Base-by-base conservation (phyloP, 1,139 yeast genomes). In the Candida frijolesensis region DNA sequence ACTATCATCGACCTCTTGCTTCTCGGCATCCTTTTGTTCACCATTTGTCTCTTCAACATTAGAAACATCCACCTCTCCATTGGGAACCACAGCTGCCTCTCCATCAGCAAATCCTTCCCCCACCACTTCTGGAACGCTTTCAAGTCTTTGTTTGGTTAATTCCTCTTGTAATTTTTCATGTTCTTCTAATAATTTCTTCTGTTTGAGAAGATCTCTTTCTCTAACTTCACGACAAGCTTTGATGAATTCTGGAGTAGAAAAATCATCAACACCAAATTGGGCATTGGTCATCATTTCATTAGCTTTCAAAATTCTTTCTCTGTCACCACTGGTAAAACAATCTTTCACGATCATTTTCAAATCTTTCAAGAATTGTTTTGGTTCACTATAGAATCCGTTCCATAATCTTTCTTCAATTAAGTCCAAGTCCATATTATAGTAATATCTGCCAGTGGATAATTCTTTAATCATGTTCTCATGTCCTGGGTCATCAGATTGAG, bases 221-320 rank as follows among this genome's bases (percentile, higher is more conserved):
- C 88, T 80, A 64, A 92, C 76, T 33, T 83, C 87, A 56, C 80
- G 85, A 72, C 98, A 94, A 46, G 92, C 89, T 51, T 79, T 79
- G 42, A 86, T 66, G 55, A 94, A 87, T 48, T 83, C 89, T 1
- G 91, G 84, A 16, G 82, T 78, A 44, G 87, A 83, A 58, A 92
- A 85, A 55, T 95, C 99, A 60, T 95, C 99, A 48, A 94, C 80
- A 10, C 95, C 96, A 64, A 95, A 96, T 67, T 91, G 96, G 0
- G 97, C 97, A 70, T 94, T 92, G 9, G 98, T 96, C 63, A 83
- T 80, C 98, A 95, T 91, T 67, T 95, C 99, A 54, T 94, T 89
- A 0, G 98, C 97, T 65, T 89, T 91, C 51, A 92, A 78, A 12
- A 86, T 74, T 47, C 96, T 74, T 54, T 94, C 99, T 45, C 98